phyloP scores from a whole-genome alignment of 495 filamentous ascomycete genomes.

The Penicillium flavigenum region DNA sequence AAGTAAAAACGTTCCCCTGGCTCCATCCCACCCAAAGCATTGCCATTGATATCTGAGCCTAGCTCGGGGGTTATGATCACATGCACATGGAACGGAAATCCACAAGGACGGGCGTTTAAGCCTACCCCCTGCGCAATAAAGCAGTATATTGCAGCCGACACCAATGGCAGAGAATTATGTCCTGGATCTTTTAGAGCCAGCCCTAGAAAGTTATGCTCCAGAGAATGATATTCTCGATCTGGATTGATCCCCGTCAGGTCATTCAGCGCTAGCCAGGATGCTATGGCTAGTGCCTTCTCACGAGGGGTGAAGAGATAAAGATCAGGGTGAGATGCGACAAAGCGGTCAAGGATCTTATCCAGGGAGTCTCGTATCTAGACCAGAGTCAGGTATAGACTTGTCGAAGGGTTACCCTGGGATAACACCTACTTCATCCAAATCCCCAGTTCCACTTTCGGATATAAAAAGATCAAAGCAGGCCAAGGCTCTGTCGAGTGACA shows the following conservation, averaged over 20 bases:
- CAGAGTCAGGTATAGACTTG: constrained; percentile 11
- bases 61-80: constrained; percentile 62
- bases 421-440: constrained; percentile 65
- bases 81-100: constrained; percentile 77
- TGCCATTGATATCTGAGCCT: constrained; percentile 63
- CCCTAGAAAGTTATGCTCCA: constrained; percentile 85
- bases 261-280: constrained; percentile 61
- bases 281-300: constrained; percentile 64
- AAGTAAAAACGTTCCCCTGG: constrained; percentile 66
- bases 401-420: not conserved
- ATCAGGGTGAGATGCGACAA: constrained; percentile 50
- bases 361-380: constrained; percentile 58
- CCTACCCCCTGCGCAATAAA: constrained; percentile 63
- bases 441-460: constrained; percentile 64
- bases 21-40: constrained; percentile 44
- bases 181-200: constrained; percentile 57
- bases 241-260: constrained; percentile 66
- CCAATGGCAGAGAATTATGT: constrained; percentile 75
- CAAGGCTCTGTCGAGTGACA: constrained; percentile 71
- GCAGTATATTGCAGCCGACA: constrained; percentile 74
- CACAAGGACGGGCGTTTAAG: constrained; percentile 68
- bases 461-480: constrained; percentile 88
- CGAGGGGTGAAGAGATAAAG: constrained; percentile 56
- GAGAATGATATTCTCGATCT: constrained; percentile 65
- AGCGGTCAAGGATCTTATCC: constrained; percentile 57